Base-by-base conservation (phyloP, 208 protist genomes). In the Acanthamoeba lenticulata region DNA sequence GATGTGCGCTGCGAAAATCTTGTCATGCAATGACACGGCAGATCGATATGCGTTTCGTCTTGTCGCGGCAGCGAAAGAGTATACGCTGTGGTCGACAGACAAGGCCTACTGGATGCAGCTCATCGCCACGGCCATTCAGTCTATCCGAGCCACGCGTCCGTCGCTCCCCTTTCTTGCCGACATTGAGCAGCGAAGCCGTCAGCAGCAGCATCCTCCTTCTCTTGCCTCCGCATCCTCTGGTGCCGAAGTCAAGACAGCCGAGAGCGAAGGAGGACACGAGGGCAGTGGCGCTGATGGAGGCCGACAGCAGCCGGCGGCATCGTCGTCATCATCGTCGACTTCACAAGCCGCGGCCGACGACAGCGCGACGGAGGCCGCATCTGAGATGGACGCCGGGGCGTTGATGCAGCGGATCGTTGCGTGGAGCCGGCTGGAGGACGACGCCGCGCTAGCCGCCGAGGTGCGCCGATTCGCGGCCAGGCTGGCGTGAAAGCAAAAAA, bases 71-170 rank as follows among this genome's bases (percentile, higher is more conserved):
- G 89, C 89, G 19, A 93, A 93, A 36, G 89, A 79, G 45, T 93
- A 93, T 27, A 93, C 89, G n/a, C 44, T 93, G 42, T 62, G 40
- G 49, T 93, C 89, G 1, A 57, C 65, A 13, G 89, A 93, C 44
- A 93, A 93, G 45, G 65, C 42, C 42, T 93, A 93, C 40, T 93
- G 89, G 89, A 81, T 81, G 89, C 89, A 93, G 29, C 89, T 93
- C 89, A 74, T 93, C 65, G 2, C 89, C 29, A 62, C 21, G 2
- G 77, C 89, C 2, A 93, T 93, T 15, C 85, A 91, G 24, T 34
- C 49, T 13, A 40, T 91, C 55, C 65, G 69, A 34, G 85, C 85
- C 29, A 34, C 29, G 1, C 49, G 55, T 9, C 49, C 49, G 6
- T 91, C 85, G 19, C 15, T 74, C 21, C 85, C 85, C 74, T 85